A percentile compares a stretch with the other conserved stretches of the same genome.
Evolutionary conservation across 306 rosid genomes (phyloP).

Genomic region (Boehmeria nivea): DNA sequence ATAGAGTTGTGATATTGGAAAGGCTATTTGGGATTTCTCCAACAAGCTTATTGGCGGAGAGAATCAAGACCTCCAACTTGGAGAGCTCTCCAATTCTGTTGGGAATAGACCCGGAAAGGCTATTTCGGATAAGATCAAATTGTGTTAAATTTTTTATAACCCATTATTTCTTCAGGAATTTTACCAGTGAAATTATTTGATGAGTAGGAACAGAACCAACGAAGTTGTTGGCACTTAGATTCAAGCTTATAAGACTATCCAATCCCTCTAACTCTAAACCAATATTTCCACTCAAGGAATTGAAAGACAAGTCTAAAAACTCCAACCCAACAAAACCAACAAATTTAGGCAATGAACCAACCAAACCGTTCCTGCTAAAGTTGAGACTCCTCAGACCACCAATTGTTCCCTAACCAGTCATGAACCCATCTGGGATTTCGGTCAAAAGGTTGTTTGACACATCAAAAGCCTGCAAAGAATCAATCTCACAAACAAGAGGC

Average conservation of each 20-base stretch:
- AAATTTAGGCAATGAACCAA: constrained; percentile 43
- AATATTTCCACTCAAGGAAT: constrained; percentile 17
- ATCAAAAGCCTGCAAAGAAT: constrained; percentile 52
- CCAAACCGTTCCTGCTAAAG: constrained; percentile 44
- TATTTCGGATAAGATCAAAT: constrained; percentile 41
- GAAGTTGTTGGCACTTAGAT: constrained; percentile 31
- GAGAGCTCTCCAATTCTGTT: constrained; percentile 39
- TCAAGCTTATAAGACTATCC: constrained; percentile 44
- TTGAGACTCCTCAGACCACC: constrained; percentile 39
- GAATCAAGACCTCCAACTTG: constrained; percentile 50
- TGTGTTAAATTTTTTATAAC: constrained; percentile 34
- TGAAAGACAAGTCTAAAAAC: constrained; percentile 56
- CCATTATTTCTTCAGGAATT: constrained; percentile 42
- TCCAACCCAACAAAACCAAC: constrained; percentile 53
- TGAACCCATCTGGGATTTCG: constrained; percentile 42
- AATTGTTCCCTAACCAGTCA: constrained; percentile 49
- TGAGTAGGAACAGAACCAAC: constrained; percentile 36
- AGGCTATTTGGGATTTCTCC: constrained; percentile 51
- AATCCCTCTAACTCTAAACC: constrained; percentile 38
- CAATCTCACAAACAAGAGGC: constrained; percentile 45
- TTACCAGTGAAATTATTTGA: constrained; percentile 18
- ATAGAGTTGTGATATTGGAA: constrained; percentile 29
- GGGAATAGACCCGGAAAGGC: constrained; percentile 35
- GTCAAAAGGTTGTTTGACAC: constrained; percentile 37
- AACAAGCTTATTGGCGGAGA: constrained; percentile 40